These are phyloP conservation scores for Lagenidium sp. DNA, from an alignment of 352 stramenopile genomes.

Conservation along the genomic window DNA sequence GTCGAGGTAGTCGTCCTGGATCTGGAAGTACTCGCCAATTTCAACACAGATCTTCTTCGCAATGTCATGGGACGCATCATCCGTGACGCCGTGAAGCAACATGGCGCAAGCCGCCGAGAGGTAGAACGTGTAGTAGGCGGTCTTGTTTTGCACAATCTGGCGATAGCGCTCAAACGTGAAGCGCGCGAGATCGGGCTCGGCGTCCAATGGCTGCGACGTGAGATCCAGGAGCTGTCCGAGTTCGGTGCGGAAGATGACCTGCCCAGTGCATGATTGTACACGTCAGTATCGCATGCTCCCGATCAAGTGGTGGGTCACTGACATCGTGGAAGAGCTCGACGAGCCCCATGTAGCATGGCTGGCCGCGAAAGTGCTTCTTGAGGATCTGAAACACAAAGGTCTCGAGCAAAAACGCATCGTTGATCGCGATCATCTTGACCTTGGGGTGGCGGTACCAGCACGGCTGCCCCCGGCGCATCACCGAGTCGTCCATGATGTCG, in stretches of 20 bases:
- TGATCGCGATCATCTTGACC: slow-evolving; percentile 94
- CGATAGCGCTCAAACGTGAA: slow-evolving; percentile 92
- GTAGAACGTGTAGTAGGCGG: slow-evolving; percentile 99
- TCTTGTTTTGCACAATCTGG: slow-evolving; percentile 98
- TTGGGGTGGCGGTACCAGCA: slow-evolving; percentile 95
- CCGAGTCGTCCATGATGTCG: slow-evolving; percentile 98
- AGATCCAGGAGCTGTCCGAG: slow-evolving; percentile 93
- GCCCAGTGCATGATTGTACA: slow-evolving; percentile 9
- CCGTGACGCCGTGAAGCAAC: slow-evolving; percentile 75
- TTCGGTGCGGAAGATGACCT: slow-evolving; percentile 97
- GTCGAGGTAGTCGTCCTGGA: slow-evolving; percentile 99
- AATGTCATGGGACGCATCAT: slow-evolving; percentile 63
- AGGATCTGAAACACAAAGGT: slow-evolving; percentile 87
- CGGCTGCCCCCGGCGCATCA: slow-evolving; percentile 92
- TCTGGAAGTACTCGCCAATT: slow-evolving; percentile 99
- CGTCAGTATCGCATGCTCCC: not conserved
- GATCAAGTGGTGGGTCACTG: slow-evolving; percentile 3
- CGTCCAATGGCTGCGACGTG: slow-evolving; percentile 82
- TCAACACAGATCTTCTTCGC: slow-evolving; percentile 93
- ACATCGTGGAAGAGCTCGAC: slow-evolving; percentile 95
- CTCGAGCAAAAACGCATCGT: slow-evolving; percentile 96
- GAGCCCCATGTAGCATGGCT: slow-evolving; percentile 88
- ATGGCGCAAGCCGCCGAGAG: slow-evolving; percentile 91
- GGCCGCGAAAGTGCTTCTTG: slow-evolving; percentile 79
- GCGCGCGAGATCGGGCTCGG: slow-evolving; percentile 73